Evolutionary conservation across 495 filamentous ascomycete species (phyloP).

Genomic region (Opeltia flavorubescens): DNA sequence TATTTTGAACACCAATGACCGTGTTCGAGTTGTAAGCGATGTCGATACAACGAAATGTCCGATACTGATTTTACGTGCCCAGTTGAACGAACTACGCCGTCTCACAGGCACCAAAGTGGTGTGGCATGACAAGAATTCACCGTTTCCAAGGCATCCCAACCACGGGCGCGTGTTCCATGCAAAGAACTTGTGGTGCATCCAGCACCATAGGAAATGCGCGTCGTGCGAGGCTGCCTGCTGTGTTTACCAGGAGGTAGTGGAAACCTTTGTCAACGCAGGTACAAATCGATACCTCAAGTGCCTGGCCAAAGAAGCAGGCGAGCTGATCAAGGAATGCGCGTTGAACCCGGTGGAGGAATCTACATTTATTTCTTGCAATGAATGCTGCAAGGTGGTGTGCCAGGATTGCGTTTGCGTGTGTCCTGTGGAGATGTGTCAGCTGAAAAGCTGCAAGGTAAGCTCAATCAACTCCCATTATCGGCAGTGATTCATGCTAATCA

Average conservation of each 20-base stretch:
- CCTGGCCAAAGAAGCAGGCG: not conserved
- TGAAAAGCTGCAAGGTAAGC: not conserved
- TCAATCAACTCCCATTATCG: not conserved
- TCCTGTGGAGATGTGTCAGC: not conserved
- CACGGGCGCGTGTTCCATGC: not conserved
- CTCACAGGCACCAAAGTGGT: too few relatives aligned
- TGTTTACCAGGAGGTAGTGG: not conserved
- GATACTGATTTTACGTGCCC: too few relatives aligned
- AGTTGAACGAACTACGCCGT: too few relatives aligned
- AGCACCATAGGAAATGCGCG: not conserved
- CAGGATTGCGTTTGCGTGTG: conserved; percentile 2
- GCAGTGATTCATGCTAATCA: not conserved
- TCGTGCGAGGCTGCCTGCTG: conserved; percentile 2
- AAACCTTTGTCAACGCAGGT: not conserved
- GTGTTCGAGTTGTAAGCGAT: too few relatives aligned
- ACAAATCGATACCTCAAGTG: not conserved
- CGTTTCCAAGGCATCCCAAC: not conserved
- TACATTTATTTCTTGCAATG: conserved; percentile 2
- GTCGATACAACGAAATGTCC: too few relatives aligned
- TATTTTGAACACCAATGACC: too few relatives aligned
- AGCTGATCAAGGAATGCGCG: not conserved
- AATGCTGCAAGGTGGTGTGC: conserved; percentile 1
- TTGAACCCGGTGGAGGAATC: not conserved
- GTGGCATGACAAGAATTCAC: not conserved
- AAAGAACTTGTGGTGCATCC: conserved; percentile 1